Evolutionary conservation across 2,329 filamentous ascomycete species (phyloP), one percentile per base, ranked within the genome.

Genomic region (Fusarium keratoplasticum): DNA sequence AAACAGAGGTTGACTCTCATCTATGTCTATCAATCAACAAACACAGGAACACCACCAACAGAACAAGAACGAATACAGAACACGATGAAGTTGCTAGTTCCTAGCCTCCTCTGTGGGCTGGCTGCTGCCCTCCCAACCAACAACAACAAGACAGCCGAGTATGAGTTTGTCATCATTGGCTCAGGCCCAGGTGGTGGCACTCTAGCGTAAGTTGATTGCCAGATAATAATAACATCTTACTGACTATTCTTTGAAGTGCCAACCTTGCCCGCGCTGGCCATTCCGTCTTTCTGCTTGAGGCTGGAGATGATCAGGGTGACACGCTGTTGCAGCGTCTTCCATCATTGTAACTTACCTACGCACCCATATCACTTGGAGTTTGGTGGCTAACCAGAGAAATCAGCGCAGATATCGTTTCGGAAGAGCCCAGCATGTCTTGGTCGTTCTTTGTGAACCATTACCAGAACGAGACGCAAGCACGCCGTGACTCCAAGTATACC

Each of bases 371-470:
- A 3, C 22, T 13, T 6, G 2, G 18, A 14, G 13, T 4, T 13
- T 14, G 1, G 5, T 8, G 6, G 8, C 11, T 11, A 18, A 61
- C 60, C 62, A 29, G 67, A 6, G 29, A 35, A 8, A 5, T 1
- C 2, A 75, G 74, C 59, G 65, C 70, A 0, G 68, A 70, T 25
- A 2, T 8, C 3, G 69, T 66, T 2, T 29, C 75, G 1, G 74
- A 78, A 29, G 22, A 72, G 2, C 67, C 69, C 0, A 66, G 20
- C 33, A 78, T 78, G 62, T 72, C 77, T 0, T 92, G 90, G 90
- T 85, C 89, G 77, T 91, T 89, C 81, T 92, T 86, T 66, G 89
- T 91, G 54, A 86, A 87, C 64, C 90, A 92, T 78, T 91, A 90
- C 75, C 80, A 70, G 36, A 75, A 79, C 29, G 64, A 72, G 6